Conservation (phyloP, 2,329 filamentous ascomycete species). For the Talaromyces sp. region DNA sequence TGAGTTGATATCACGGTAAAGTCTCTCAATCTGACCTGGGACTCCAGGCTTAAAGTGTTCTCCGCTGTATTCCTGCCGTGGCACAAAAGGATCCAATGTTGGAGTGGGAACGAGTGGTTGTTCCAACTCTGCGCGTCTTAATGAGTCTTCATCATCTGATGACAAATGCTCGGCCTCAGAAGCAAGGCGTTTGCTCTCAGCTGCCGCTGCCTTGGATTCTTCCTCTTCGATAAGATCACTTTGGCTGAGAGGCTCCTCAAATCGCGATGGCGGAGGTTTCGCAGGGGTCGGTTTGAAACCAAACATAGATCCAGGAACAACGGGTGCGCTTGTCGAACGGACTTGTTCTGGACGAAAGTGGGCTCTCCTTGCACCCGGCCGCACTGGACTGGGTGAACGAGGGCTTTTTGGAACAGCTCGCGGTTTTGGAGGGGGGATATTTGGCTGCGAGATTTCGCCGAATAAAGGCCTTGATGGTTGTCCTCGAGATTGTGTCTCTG, state of each 20-base stretch:
- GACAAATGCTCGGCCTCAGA: conserved; percentile 40
- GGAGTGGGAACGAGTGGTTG: conserved; percentile 44
- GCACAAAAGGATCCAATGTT: conserved; percentile 49
- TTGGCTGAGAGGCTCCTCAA: conserved; percentile 20
- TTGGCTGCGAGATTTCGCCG: conserved; percentile 45
- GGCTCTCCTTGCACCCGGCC: conserved; percentile 31
- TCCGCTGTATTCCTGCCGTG: conserved; percentile 48
- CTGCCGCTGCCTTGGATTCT: conserved; percentile 30
- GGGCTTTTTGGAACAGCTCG: conserved; percentile 37
- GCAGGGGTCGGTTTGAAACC: conserved; percentile 8
- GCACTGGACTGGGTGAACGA: conserved; percentile 50
- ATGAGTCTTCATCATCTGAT: conserved; percentile 51
- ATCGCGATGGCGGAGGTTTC: conserved; percentile 10
- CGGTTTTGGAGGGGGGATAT: conserved; percentile 39
- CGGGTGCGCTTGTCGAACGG: conserved; percentile 41
- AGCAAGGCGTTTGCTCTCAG: conserved; percentile 34
- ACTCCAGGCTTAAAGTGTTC: conserved; percentile 48
- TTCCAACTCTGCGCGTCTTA: conserved; percentile 46
- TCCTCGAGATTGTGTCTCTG: conserved; percentile 28
- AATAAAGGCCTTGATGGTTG: conserved; percentile 39
- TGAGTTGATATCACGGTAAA: conserved; percentile 58
- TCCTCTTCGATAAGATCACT: conserved; percentile 31
- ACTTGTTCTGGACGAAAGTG: conserved; percentile 34
- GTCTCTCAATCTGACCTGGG: conserved; percentile 50
- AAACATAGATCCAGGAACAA: conserved; percentile 39